Conservation (phyloP, 1,284 basidiomycete genomes). For the Ceraceosorus guamensis region DNA sequence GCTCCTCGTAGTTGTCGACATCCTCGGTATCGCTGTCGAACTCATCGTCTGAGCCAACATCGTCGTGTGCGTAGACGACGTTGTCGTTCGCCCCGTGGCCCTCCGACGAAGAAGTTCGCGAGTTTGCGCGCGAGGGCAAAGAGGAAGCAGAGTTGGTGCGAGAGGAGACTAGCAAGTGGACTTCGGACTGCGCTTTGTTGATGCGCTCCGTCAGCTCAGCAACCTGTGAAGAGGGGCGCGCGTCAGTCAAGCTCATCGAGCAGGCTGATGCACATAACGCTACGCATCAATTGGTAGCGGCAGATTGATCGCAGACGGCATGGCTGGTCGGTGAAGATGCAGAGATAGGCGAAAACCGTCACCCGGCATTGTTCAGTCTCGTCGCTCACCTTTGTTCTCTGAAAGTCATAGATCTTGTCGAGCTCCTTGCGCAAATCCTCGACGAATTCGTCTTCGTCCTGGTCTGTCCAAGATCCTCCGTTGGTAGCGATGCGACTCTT, state of each 20-base stretch:
- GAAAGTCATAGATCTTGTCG: constrained; percentile 93
- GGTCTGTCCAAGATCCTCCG: constrained; percentile 42
- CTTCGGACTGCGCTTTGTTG: constrained; percentile 45
- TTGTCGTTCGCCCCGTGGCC: constrained; percentile 53
- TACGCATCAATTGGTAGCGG: no score
- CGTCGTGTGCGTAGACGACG: constrained; percentile 49
- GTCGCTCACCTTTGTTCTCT: constrained; percentile 66
- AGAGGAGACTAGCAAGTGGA: constrained; percentile 42
- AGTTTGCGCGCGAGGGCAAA: constrained; percentile 19
- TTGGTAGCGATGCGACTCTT: constrained; percentile 43
- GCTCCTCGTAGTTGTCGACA: constrained; percentile 71
- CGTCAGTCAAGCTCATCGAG: background rate
- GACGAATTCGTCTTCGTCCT: constrained; percentile 47
- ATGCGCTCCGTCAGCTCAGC: constrained; percentile 44
- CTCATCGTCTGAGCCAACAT: constrained; percentile 54
- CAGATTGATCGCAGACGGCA: no score
- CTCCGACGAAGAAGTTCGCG: constrained; percentile 11
- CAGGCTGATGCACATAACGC: background rate
- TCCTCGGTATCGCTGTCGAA: constrained; percentile 61
- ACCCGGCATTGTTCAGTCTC: no score
- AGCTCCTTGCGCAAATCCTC: constrained; percentile 69
- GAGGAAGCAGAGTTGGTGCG: constrained; percentile 30
- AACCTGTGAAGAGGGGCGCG: constrained; percentile 15
- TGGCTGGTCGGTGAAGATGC: no score
- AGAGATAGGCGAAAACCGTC: no score